phyloP scores from a whole-genome alignment of 495 filamentous ascomycete species.

The Penicillium salamii region DNA sequence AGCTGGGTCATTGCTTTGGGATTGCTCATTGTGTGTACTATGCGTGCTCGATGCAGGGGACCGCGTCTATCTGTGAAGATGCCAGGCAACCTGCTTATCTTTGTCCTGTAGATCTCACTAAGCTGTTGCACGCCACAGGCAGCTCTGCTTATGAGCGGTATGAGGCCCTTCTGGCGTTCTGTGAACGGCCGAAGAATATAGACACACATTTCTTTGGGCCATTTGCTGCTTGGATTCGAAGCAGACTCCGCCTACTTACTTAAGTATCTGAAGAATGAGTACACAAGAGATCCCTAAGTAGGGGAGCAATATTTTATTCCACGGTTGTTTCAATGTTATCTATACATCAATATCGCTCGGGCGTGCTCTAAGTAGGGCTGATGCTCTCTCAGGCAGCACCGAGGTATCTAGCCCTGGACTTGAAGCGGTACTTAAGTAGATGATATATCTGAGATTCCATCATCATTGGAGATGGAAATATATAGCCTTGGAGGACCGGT shows the following conservation, averaged over 20 bases:
- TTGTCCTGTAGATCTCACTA: conserved; percentile 61
- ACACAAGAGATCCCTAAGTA: too few species aligned
- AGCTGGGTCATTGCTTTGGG: conserved; percentile 65
- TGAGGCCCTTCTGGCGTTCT: conserved; percentile 41
- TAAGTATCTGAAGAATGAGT: too few species aligned
- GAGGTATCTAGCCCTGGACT: too few species aligned
- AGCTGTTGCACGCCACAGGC: conserved; percentile 42
- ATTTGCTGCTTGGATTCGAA: conserved; percentile 23
- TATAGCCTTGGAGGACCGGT: too few species aligned
- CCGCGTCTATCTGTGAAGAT: conserved; percentile 58
- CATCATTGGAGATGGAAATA: too few species aligned
- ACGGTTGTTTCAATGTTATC: too few species aligned
- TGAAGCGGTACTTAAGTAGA: too few species aligned
- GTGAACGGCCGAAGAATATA: conserved; percentile 19
- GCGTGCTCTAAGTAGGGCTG: too few species aligned
- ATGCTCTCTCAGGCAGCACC: too few species aligned
- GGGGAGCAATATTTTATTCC: too few species aligned
- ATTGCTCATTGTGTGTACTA: conserved; percentile 67
- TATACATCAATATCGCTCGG: too few species aligned
- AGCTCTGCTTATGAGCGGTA: conserved; percentile 37
- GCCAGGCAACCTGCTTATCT: conserved; percentile 63
- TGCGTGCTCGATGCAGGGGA: conserved; percentile 68
- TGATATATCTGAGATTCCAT: too few species aligned
- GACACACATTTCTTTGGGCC: conserved; percentile 13
- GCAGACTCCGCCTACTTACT: not conserved